phyloP scores from a whole-genome alignment of 495 filamentous ascomycete genomes.

The Podospora conica region DNA sequence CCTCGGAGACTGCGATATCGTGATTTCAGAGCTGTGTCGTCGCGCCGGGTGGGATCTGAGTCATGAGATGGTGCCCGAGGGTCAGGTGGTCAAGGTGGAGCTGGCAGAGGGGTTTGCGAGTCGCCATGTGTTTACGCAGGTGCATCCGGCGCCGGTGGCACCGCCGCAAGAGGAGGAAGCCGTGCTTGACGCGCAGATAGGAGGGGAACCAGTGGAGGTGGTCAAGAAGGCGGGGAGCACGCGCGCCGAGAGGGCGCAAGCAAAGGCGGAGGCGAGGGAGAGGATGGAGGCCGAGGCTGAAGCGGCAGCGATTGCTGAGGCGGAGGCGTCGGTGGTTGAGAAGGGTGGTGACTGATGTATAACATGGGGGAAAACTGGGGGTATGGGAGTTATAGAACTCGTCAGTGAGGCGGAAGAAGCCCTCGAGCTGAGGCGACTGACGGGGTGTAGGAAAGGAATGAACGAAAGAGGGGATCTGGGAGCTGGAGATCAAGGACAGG shows the following conservation, averaged over 20 bases:
- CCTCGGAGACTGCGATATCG: constrained; percentile 85
- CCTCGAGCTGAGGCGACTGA: neutral
- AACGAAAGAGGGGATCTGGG: neutral
- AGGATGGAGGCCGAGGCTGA: constrained; percentile 22
- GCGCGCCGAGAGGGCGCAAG: neutral
- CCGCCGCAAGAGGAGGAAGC: neutral
- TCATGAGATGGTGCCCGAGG: constrained; percentile 78
- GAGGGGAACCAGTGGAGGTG: neutral
- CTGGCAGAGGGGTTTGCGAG: constrained; percentile 58
- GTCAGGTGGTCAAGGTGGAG: constrained; percentile 53
- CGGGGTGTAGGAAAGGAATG: neutral
- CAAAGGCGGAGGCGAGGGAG: neutral
- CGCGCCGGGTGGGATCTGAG: constrained; percentile 78
- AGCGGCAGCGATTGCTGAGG: neutral
- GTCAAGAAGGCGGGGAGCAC: neutral
- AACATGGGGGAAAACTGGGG: neutral
- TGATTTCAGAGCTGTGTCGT: constrained; percentile 83
- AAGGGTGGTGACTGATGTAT: neutral
- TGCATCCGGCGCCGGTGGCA: constrained; percentile 2
- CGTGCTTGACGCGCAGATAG: neutral
- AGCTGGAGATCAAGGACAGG: neutral
- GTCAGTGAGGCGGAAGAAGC: neutral
- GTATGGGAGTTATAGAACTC: neutral
- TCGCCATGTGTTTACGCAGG: constrained; percentile 54
- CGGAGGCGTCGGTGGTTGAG: neutral